phyloP scores from a whole-genome alignment of 768 basidiomycete species.

The Hygrophorus pudorinus region DNA sequence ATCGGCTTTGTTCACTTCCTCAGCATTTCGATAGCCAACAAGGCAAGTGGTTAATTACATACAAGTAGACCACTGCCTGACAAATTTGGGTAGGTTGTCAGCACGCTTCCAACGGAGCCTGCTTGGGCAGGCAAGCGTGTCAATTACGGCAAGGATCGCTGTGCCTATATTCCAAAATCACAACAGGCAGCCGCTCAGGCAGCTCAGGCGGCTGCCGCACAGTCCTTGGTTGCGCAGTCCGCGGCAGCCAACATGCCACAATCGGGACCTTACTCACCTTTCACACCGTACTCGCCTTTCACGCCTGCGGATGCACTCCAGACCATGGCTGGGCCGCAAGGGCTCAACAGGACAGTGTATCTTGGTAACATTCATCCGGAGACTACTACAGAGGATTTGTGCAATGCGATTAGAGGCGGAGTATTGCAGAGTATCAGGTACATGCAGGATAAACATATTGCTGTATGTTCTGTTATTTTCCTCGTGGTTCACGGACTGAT shows the following conservation, averaged over 20 bases:
- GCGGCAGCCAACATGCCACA: slow-evolving; percentile 17
- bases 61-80: slow-evolving; percentile 2
- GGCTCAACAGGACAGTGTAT: slow-evolving; percentile 88
- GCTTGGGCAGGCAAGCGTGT: slow-evolving; percentile 94
- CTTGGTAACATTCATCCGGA: slow-evolving; percentile 96
- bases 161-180: slow-evolving; percentile 94
- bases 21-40: slow-evolving; percentile 88
- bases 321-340: slow-evolving; percentile 24
- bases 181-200: slow-evolving; percentile 85
- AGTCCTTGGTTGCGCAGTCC: slow-evolving; percentile 56
- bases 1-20: slow-evolving; percentile 99
- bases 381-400: slow-evolving; percentile 88
- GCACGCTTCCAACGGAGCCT: slow-evolving; percentile 83
- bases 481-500: not conserved
- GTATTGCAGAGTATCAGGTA: slow-evolving; percentile 91
- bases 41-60: slow-evolving; percentile 41
- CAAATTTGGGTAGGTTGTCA: slow-evolving; percentile 63
- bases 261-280: slow-evolving; percentile 30
- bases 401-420: slow-evolving; percentile 95
- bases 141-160: slow-evolving; percentile 98
- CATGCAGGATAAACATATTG: slow-evolving; percentile 96
- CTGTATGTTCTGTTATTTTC: slow-evolving; percentile 40
- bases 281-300: slow-evolving; percentile 45
- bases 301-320: slow-evolving; percentile 23
- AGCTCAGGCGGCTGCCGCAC: slow-evolving; percentile 79